phyloP scores from a whole-genome alignment of 164 flowering plant genomes.

The Echeveria elegans region DNA sequence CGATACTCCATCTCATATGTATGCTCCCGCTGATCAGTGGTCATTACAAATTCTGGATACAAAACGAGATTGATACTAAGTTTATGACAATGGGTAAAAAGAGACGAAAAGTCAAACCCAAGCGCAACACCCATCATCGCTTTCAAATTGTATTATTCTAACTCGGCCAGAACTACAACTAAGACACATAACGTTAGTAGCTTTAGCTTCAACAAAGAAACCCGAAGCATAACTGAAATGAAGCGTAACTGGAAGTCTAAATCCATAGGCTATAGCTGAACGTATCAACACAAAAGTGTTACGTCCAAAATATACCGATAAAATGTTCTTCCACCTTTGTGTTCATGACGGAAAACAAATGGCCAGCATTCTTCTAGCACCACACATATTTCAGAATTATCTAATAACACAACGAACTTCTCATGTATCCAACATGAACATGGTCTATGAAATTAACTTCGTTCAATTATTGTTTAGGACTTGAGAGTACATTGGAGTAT shows the following conservation, averaged over 20 bases:
- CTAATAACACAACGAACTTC: neutral
- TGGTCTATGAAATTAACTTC: neutral
- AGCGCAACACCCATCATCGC: slow-evolving; percentile 1
- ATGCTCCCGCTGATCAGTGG: slow-evolving; percentile 77
- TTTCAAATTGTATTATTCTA: no score
- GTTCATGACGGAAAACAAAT: neutral
- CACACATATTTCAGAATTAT: neutral
- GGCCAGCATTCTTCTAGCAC: neutral
- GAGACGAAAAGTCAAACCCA: neutral
- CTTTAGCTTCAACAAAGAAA: neutral
- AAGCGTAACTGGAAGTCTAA: neutral
- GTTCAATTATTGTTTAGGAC: no score
- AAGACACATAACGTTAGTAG: neutral
- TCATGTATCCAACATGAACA: no score
- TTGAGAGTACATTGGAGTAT: no score
- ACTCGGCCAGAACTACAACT: no score
- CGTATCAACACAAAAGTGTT: neutral
- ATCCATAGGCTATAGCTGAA: neutral
- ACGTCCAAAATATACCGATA: neutral
- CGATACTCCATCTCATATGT: slow-evolving; percentile 67
- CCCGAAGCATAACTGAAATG: neutral
- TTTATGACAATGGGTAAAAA: neutral
- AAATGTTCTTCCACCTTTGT: neutral
- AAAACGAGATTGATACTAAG: neutral
- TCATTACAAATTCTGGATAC: slow-evolving; percentile 70